phyloP scores from a whole-genome alignment of 495 filamentous ascomycete genomes.

The Neurospora sp. region DNA sequence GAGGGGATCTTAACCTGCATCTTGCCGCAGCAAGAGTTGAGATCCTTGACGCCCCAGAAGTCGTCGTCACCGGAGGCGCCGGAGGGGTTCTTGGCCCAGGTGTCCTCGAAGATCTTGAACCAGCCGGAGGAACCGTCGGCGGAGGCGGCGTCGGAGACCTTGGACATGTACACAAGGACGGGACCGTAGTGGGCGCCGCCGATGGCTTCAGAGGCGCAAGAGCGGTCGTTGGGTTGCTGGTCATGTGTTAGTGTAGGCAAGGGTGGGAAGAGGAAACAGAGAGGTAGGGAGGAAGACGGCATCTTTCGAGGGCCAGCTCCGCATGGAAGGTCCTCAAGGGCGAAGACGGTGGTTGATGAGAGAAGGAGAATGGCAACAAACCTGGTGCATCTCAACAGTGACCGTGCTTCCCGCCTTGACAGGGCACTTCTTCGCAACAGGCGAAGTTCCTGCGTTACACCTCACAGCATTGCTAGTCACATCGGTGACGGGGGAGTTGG shows the following conservation, averaged over 20 bases:
- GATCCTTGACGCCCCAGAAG: conserved; percentile 40
- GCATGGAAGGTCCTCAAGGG: conserved; percentile 26
- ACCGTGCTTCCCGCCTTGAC: conserved; percentile 38
- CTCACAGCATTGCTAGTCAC: conserved; percentile 27
- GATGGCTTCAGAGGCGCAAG: conserved; percentile 36
- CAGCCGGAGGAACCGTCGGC: conserved; percentile 35
- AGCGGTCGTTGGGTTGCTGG: conserved; percentile 33
- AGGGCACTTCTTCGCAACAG: conserved; percentile 30
- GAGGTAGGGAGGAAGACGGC: not conserved
- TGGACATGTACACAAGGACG: conserved; percentile 44
- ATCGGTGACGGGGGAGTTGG: conserved; percentile 39
- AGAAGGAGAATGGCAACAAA: conserved; percentile 10
- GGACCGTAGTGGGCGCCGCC: conserved; percentile 39
- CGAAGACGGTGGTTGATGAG: conserved; percentile 11
- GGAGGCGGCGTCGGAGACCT: conserved; percentile 38
- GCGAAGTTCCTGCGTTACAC: conserved; percentile 30
- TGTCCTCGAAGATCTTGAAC: conserved; percentile 44
- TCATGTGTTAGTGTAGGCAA: conserved; percentile 11
- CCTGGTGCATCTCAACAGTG: conserved; percentile 44
- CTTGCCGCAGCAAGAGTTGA: conserved; percentile 44
- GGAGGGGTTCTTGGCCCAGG: conserved; percentile 29
- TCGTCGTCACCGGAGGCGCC: conserved; percentile 31
- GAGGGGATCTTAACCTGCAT: conserved; percentile 38
- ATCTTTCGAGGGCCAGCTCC: conserved; percentile 10
- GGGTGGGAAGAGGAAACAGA: not conserved